Evolutionary conservation across 352 stramenopile species (phyloP), one percentile per base, ranked within the genome.

Genomic region (Globisporangium irregulare): DNA sequence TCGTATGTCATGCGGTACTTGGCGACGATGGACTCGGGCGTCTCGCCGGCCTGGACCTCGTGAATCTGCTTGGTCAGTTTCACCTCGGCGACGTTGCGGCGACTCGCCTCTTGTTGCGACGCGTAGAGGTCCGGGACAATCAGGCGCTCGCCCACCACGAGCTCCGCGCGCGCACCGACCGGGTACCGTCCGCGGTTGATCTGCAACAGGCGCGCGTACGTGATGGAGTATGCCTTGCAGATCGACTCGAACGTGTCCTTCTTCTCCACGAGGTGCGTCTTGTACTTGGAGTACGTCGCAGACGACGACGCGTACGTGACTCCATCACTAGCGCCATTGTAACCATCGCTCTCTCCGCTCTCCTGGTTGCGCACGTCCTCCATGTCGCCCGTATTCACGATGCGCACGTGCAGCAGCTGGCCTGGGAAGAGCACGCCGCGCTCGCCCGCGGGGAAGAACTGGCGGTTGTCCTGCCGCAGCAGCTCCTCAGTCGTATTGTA

Each of bases 51-150:
- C 48, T 89, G 76, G n/a, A 95, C 87, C 10, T 90, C 69, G 62
- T 95, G 85, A 61, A 95, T 95, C 72, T 94, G 84, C 78, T 93
- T 94, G 55, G 84, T 95, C 36, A 95, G 86, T 66, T 85, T 91
- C 46, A 95, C 76, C 60, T 95, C 87, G 0, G 80, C 84, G 32
- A 94, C 80, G 64, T 94, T 89, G 62, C 84, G 81, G 64, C 84
- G 75, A 61, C 71, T 73, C n/a, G 78, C 74, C 25, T 83, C 86
- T 62, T 76, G 68, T 22, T 87, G 71, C 7, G 79, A 76, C 14
- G 84, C 79, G 66, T 91, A 70, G 32, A 80, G 73, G 38, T 93
- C 86, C 1, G 84, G 84, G 24, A 95, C 87, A 64, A 95, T 91
- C n/a, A 95, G 68, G 22, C 70, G 78, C 53, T 92, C 78, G 36